A percentile compares a stretch with the other conserved stretches of the same genome.
Conservation (phyloP, 805 yeast genomes). For the Metschnikowia sp. region DNA sequence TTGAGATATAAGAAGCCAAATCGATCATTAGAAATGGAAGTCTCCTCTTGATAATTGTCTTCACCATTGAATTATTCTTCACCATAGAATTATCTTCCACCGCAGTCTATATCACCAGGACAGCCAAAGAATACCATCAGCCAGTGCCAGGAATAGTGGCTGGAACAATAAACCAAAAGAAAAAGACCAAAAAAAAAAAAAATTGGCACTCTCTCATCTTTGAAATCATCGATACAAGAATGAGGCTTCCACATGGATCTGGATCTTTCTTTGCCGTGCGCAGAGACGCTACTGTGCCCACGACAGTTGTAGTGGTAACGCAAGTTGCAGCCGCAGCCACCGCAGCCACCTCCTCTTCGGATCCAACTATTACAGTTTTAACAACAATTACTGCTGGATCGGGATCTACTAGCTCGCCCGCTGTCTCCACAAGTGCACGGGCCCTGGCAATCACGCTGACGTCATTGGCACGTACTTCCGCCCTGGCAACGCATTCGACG, state of each 20-base stretch:
- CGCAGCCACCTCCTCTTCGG: not conserved
- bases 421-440: not conserved
- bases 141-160: not conserved
- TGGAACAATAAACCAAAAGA: not conserved
- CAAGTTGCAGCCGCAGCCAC: conserved; percentile 4
- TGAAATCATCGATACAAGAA: not conserved
- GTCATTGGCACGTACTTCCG: not conserved
- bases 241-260: not conserved
- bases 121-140: not conserved
- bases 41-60: too few relatives aligned
- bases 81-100: not conserved
- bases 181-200: not conserved
- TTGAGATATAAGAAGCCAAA: not conserved
- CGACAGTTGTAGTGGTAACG: conserved; percentile 6
- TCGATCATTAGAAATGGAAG: too few relatives aligned
- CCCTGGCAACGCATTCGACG: not conserved
- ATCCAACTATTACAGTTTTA: conserved; percentile 1
- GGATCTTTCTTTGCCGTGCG: not conserved
- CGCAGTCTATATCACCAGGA: not conserved
- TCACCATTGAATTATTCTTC: not conserved
- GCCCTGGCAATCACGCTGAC: not conserved
- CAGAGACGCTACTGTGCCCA: conserved; percentile 7
- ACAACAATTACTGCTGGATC: conserved; percentile 3
- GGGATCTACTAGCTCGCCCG: not conserved
- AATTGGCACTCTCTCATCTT: not conserved